Percentiles rank a stretch among this genome's conserved stretches.
phyloP scores from a whole-genome alignment of 2,329 filamentous ascomycete species.

The Epichloe baconii region DNA sequence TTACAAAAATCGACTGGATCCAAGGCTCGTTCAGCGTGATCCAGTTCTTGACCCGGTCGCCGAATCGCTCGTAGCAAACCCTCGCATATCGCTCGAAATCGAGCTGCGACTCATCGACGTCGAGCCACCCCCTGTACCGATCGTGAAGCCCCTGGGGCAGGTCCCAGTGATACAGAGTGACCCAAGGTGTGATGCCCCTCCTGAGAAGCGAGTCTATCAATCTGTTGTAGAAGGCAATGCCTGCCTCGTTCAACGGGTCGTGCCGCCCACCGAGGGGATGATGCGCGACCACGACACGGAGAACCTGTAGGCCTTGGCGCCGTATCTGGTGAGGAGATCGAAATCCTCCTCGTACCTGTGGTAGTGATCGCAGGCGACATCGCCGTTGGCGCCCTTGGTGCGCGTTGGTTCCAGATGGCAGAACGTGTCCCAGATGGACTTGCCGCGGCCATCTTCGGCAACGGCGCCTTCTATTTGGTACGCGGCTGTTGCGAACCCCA shows the following conservation, averaged over 20 bases:
- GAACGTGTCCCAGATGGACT: slow-evolving; percentile 30
- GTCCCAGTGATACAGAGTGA: slow-evolving; percentile 56
- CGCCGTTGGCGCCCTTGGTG: slow-evolving; percentile 29
- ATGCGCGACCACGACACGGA: slow-evolving; percentile 52
- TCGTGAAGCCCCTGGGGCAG: slow-evolving; percentile 22
- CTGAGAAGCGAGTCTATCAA: slow-evolving; percentile 45
- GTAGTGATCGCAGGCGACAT: slow-evolving; percentile 33
- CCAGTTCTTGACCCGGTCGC: slow-evolving; percentile 27
- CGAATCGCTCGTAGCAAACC: slow-evolving; percentile 25
- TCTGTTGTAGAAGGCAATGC: slow-evolving; percentile 44
- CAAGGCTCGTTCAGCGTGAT: slow-evolving; percentile 27
- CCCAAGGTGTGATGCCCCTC: slow-evolving; percentile 44
- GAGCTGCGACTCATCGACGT: slow-evolving; percentile 17
- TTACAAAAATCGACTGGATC: slow-evolving; percentile 23
- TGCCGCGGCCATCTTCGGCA: slow-evolving; percentile 26
- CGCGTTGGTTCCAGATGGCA: slow-evolving; percentile 26
- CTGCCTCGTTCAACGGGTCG: slow-evolving; percentile 49
- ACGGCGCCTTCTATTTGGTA: slow-evolving; percentile 33
- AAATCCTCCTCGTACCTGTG: slow-evolving; percentile 38
- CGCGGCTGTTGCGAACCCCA: slow-evolving; percentile 29
- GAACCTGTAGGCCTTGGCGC: slow-evolving; percentile 49
- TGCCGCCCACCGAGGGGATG: slow-evolving; percentile 48
- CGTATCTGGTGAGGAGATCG: slow-evolving; percentile 42
- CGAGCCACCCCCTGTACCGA: slow-evolving; percentile 22
- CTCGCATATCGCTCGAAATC: slow-evolving; percentile 25